Conservation (phyloP, 345 rosid species). For the Limnanthes douglasii region DNA sequence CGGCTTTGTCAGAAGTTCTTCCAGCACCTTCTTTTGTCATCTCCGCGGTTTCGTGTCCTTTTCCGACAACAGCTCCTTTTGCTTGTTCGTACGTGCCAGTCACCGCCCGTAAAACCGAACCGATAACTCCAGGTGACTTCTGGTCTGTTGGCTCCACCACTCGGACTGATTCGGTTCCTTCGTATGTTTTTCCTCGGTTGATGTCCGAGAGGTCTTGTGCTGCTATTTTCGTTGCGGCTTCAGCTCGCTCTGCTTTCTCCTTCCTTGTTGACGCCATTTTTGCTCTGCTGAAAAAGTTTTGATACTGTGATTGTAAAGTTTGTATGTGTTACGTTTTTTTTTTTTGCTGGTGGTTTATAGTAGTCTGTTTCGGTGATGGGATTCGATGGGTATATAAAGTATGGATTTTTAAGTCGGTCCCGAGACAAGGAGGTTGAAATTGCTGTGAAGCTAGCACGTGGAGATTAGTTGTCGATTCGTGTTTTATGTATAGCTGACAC, state of each 20-base stretch:
- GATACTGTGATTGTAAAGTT: too few species aligned
- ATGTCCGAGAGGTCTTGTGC: neutral
- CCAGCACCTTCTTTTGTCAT: constrained; percentile 11
- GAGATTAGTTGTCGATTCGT: too few species aligned
- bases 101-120: constrained; percentile 27
- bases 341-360: too few species aligned
- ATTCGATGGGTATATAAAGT: too few species aligned
- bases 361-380: too few species aligned
- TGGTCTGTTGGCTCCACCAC: constrained; percentile 6
- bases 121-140: constrained; percentile 28
- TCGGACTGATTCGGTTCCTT: neutral
- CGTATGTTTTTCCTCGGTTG: constrained; percentile 6
- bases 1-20: constrained; percentile 10
- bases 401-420: too few species aligned
- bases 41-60: constrained; percentile 11
- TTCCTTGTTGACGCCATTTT: neutral
- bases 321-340: too few species aligned
- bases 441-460: too few species aligned
- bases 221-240: neutral
- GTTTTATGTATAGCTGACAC: too few species aligned
- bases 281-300: neutral
- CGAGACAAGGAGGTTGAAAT: too few species aligned
- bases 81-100: constrained; percentile 27
- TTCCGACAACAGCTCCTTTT: constrained; percentile 33
- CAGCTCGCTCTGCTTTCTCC: neutral